Conservation (phyloP, 2,329 filamentous ascomycete genomes). For the Botryotinia globosa region DNA sequence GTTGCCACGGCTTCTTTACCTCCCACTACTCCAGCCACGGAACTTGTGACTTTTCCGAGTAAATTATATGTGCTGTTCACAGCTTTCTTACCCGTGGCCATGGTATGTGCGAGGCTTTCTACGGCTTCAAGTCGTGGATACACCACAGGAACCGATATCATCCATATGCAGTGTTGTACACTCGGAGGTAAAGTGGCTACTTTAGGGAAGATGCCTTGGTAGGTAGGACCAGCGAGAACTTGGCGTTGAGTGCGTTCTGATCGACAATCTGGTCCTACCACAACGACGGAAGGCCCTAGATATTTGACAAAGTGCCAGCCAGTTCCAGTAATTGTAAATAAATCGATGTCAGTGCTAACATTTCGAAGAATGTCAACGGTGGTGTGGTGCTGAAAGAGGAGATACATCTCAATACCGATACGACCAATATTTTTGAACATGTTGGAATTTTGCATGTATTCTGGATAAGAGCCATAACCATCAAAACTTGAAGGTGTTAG, state of each 20-base stretch:
- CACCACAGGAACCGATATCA: slow-evolving; percentile 85
- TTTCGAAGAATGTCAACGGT: slow-evolving; percentile 91
- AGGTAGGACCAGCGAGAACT: slow-evolving; percentile 93
- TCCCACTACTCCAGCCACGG: slow-evolving; percentile 90
- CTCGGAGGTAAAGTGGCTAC: slow-evolving; percentile 85
- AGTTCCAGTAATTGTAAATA: slow-evolving; percentile 95
- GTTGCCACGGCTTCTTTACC: slow-evolving; percentile 90
- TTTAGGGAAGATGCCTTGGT: slow-evolving; percentile 96
- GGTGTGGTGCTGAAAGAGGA: slow-evolving; percentile 97
- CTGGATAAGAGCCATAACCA: slow-evolving; percentile 93
- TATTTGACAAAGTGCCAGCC: slow-evolving; percentile 99
- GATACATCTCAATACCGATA: slow-evolving; percentile 94
- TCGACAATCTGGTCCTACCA: slow-evolving; percentile 86
- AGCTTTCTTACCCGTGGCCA: slow-evolving; percentile 93
- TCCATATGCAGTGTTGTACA: slow-evolving; percentile 96
- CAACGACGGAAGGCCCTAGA: slow-evolving; percentile 83
- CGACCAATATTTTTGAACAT: slow-evolving; percentile 98
- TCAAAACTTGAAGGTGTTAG: slow-evolving; percentile 67
- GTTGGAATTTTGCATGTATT: slow-evolving; percentile 96
- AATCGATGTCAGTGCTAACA: slow-evolving; percentile 79
- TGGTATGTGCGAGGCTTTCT: slow-evolving; percentile 85
- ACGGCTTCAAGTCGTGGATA: slow-evolving; percentile 91
- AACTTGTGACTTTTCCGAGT: slow-evolving; percentile 90
- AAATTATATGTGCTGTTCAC: slow-evolving; percentile 97
- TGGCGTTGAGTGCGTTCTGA: slow-evolving; percentile 88